Conservation (phyloP, 805 yeast species). For the Komagataella mondaviorum region DNA sequence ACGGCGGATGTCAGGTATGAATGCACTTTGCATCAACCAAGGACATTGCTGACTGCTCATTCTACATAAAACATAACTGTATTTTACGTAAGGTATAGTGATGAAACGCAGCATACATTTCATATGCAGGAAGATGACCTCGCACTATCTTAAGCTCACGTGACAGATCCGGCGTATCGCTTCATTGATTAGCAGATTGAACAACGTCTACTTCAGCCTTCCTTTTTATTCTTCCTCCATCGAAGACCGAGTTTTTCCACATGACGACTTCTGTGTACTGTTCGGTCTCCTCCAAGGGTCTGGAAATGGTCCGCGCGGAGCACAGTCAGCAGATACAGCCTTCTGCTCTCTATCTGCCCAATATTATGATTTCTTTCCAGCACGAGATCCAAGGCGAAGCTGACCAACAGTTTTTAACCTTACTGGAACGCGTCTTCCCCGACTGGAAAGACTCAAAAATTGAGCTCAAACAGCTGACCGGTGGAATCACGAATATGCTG, state of each 20-base stretch:
- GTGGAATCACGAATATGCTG: constrained; percentile 54
- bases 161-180: neutral
- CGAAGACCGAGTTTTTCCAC: neutral
- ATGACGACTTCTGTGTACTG: neutral
- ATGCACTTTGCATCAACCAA: neutral
- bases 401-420: neutral
- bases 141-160: neutral
- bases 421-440: constrained; percentile 22
- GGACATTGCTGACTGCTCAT: neutral
- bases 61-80: neutral
- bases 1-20: neutral
- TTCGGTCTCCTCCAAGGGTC: neutral
- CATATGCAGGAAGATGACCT: neutral
- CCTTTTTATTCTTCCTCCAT: neutral
- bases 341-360: neutral
- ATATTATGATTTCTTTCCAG: neutral
- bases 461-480: constrained; percentile 31
- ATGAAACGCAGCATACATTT: neutral
- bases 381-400: neutral
- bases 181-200: neutral
- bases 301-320: neutral
- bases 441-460: constrained; percentile 18
- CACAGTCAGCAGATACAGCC: neutral
- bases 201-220: neutral
- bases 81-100: neutral